phyloP scores from a whole-genome alignment of 176 grass and related monocot species.

The Aegilops tauschii region DNA sequence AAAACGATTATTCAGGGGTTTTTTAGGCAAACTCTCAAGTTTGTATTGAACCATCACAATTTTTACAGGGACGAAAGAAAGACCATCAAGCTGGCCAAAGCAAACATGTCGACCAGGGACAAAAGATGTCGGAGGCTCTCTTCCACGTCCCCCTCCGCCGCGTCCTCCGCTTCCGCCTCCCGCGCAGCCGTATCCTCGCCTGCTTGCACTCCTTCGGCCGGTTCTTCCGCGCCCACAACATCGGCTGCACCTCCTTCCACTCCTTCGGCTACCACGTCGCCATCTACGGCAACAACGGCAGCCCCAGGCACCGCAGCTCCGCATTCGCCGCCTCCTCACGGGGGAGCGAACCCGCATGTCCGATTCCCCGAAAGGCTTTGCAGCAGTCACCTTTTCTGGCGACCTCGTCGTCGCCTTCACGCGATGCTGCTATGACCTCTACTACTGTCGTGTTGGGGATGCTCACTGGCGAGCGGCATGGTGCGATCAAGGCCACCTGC shows the following conservation, averaged over 20 bases:
- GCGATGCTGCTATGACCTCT: accelerated
- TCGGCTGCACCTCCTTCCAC: background rate
- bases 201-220: too few species aligned
- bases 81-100: too few species aligned
- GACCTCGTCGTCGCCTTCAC: background rate
- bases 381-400: background rate
- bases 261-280: background rate
- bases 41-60: too few species aligned
- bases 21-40: too few species aligned
- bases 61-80: too few species aligned
- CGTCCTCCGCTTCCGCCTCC: too few species aligned
- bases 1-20: too few species aligned
- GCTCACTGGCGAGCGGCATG: background rate
- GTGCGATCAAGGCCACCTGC: background rate
- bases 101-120: too few species aligned
- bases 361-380: background rate
- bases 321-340: background rate
- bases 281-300: background rate
- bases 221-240: too few species aligned
- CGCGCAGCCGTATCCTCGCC: too few species aligned
- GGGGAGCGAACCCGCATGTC: background rate
- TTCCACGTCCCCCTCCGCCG: too few species aligned
- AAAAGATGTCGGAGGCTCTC: too few species aligned
- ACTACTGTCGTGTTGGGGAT: conserved; percentile 19
- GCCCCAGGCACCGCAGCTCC: background rate